These are phyloP conservation scores for Pelargonium fulgidum DNA, from an alignment of 441 rosid genomes.

Conservation along the genomic window DNA sequence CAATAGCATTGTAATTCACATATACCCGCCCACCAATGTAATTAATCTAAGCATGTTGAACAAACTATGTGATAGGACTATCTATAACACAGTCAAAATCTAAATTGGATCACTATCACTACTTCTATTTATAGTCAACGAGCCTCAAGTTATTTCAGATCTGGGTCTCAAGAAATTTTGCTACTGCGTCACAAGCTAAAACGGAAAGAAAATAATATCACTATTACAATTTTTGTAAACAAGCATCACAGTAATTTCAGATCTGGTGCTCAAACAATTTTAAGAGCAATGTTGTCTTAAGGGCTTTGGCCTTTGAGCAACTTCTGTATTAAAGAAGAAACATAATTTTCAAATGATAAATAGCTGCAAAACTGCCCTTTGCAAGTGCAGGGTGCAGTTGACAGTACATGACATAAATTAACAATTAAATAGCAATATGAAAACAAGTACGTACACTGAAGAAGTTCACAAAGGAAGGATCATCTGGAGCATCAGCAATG, in stretches of 20 bases:
- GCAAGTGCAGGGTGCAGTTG: background rate
- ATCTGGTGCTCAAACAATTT: too few species aligned
- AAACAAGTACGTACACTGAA: slow-evolving; percentile 54
- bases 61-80: background rate
- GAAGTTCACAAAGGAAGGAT: slow-evolving; percentile 72
- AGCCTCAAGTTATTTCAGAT: too few species aligned
- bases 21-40: background rate
- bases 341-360: background rate
- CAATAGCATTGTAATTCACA: background rate
- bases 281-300: too few species aligned
- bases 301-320: too few species aligned
- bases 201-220: too few species aligned
- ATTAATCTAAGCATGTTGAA: background rate
- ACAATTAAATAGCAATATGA: slow-evolving; percentile 7
- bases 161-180: too few species aligned
- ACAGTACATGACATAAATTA: background rate
- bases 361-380: background rate
- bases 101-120: too few species aligned
- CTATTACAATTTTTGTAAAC: too few species aligned
- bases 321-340: too few species aligned
- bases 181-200: too few species aligned
- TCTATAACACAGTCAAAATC: background rate
- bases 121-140: too few species aligned
- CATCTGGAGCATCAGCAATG: slow-evolving; percentile 53
- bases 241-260: too few species aligned